A percentile compares a stretch with the other conserved stretches of the same genome.
These are phyloP conservation scores for Colletotrichum sp. DNA, from an alignment of 2,329 filamentous ascomycete genomes.

Conservation along the genomic window DNA sequence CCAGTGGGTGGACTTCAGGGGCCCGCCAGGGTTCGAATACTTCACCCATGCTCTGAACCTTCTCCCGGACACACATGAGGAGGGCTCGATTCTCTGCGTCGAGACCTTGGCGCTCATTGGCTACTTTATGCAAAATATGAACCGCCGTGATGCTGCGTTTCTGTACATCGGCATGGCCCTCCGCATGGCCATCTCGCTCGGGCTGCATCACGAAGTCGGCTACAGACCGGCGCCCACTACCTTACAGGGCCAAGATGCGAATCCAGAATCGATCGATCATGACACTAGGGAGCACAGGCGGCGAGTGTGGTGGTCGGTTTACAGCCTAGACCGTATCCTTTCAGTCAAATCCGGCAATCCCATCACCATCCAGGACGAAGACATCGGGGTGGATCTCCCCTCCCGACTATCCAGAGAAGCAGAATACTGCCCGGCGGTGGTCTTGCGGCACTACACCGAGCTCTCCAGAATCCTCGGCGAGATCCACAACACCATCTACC, in stretches of 20 bases:
- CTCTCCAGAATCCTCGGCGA: slow-evolving; percentile 33
- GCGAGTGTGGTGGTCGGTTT: slow-evolving; percentile 37
- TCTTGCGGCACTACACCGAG: slow-evolving; percentile 31
- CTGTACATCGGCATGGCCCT: slow-evolving; percentile 59
- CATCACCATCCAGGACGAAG: slow-evolving; percentile 32
- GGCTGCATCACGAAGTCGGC: slow-evolving; percentile 58
- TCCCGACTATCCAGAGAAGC: slow-evolving; percentile 29
- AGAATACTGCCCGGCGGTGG: slow-evolving; percentile 32
- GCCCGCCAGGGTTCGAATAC: slow-evolving; percentile 60
- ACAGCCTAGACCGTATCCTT: slow-evolving; percentile 36
- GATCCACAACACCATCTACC: slow-evolving; percentile 46
- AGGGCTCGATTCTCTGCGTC: slow-evolving; percentile 58
- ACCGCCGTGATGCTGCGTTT: slow-evolving; percentile 58
- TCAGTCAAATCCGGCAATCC: slow-evolving; percentile 36
- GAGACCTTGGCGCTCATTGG: slow-evolving; percentile 59
- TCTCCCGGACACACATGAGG: slow-evolving; percentile 59
- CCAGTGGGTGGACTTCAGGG: slow-evolving; percentile 55
- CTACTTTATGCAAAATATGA: slow-evolving; percentile 63
- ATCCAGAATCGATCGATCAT: neutral
- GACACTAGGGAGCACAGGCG: slow-evolving; percentile 49
- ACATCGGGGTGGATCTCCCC: slow-evolving; percentile 36
- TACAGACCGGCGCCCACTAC: neutral
- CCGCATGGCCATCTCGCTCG: slow-evolving; percentile 61
- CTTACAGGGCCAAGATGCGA: neutral
- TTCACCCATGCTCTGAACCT: slow-evolving; percentile 56